Base-by-base conservation (phyloP, 2,329 filamentous ascomycete genomes). In the Chaetothyriales sp. region DNA sequence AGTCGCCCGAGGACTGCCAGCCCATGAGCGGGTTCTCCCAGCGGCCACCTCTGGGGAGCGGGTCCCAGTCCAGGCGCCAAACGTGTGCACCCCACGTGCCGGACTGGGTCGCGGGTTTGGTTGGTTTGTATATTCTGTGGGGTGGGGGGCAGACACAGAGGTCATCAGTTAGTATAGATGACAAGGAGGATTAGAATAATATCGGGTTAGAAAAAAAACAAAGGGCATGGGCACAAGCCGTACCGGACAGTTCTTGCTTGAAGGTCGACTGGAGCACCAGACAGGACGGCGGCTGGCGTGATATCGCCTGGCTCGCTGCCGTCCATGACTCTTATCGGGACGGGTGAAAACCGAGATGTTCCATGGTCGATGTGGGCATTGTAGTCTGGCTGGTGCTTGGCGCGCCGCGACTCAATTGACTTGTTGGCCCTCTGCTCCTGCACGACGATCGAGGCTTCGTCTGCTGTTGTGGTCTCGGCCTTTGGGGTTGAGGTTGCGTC, bases 21-120 rank as follows among this genome's bases (percentile, higher is more conserved):
- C 92, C 92, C 80, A 98, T 98, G 66, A 98, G 71, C 46, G 84
- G 86, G 71, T 98, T 98, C 74, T 98, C 92, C 93, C 92, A 98
- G 61, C 92, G 80, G 70, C 95, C 86, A 55, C 92, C 92, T 73
- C 93, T 95, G 61, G 76, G 71, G 28, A 96, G 76, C 47, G 94
- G 80, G 66, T 98, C 92, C 92, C 92, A 98, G 68, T 98, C 92
- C 88, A 98, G 93, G 48, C 89, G 83, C 92, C 92, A 98, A 63
- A 84, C 79, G 65, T 85, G 80, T 51, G 78, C 73, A 65, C 86
- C 81, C 84, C 86, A 95, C 61, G 80, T 78, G 57, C 92, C 90
- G 32, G 90, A 96, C 70, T 98, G 92, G 44, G 90, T 95, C 36
- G 92, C 90, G n/a, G 92, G 81, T 72, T 98, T 98, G 52, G 86